Evolutionary conservation across 2,329 filamentous ascomycete species (phyloP), one percentile per base, ranked within the genome.

Genomic region (Alternaria longipes): DNA sequence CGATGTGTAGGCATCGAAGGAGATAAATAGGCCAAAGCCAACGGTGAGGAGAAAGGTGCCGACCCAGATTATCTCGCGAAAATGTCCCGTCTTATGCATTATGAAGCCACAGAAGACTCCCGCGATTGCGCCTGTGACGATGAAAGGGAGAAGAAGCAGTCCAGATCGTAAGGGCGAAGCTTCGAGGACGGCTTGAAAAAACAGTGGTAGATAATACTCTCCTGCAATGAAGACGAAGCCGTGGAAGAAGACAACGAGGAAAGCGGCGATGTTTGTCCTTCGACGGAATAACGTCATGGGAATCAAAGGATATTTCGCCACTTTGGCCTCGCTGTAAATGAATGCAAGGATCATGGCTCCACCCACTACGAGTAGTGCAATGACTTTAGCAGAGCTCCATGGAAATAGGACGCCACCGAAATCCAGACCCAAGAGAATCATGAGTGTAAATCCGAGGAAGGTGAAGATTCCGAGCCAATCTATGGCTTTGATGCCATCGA

Each of bases 141-240:
- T 87, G 41, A 89, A 85, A 0, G 90, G 89, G 0, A 92, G 81
- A 3, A 91, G 81, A 12, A 90, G 84, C 0, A 90, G 66, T 68
- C 83, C 84, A 0, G 87, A 91, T n/a, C 81, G 81, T 34, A 91
- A 79, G 0, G 89, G 87, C 0, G 84, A 83, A 1, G 86, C 86
- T 52, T 84, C 84, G 2, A 89, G 84, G 0, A 89, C 90, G 3
- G 88, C 85, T 73, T 94, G 91, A 55, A 92, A 89, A 77, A 90
- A 93, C 0, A 93, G 82, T 0, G 91, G 91, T 26, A 93, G 81
- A 69, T 91, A 93, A 77, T 91, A 93, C 51, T 88, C 86, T 1
- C 83, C 83, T 0, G 84, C 86, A 41, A 91, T 77, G 62, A 77
- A 77, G 16, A 74, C 82, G 64, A 84, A 83, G 14, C 81, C 80